Percentiles rank a stretch among this genome's conserved stretches.
These are phyloP conservation scores for Cladosporium sp. DNA, from an alignment of 2,329 filamentous ascomycete genomes.

Conservation along the genomic window DNA sequence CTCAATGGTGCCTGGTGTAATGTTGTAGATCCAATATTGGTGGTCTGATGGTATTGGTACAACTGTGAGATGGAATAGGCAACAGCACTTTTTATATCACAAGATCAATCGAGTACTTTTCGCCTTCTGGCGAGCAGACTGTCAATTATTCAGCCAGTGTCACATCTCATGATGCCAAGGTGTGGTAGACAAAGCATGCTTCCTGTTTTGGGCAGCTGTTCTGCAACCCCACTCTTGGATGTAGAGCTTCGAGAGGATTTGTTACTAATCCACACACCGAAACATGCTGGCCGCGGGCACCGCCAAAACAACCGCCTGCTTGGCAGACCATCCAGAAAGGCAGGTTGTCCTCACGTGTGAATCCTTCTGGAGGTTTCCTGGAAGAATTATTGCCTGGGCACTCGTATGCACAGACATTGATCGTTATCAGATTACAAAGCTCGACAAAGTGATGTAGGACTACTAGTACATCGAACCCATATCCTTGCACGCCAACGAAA, in stretches of 20 bases:
- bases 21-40: not conserved
- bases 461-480: not conserved
- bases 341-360: not conserved
- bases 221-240: not conserved
- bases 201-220: not conserved
- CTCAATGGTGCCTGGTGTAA: not conserved
- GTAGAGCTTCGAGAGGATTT: not conserved
- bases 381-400: not conserved
- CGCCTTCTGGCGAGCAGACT: not conserved
- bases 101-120: not conserved
- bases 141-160: not conserved
- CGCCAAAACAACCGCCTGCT: not conserved
- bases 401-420: not conserved
- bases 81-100: not conserved
- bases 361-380: not conserved
- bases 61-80: not conserved
- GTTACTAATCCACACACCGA: not conserved
- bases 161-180: not conserved
- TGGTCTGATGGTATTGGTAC: not conserved
- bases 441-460: not conserved
- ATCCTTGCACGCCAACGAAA: not conserved
- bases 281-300: not conserved
- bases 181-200: not conserved
- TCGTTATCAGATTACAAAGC: not conserved
- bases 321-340: not conserved